A percentile compares a stretch with the other conserved stretches of the same genome.
These are phyloP conservation scores for Aspergillus clavatus DNA, from an alignment of 2,329 filamentous ascomycete species.

Conservation along the genomic window DNA sequence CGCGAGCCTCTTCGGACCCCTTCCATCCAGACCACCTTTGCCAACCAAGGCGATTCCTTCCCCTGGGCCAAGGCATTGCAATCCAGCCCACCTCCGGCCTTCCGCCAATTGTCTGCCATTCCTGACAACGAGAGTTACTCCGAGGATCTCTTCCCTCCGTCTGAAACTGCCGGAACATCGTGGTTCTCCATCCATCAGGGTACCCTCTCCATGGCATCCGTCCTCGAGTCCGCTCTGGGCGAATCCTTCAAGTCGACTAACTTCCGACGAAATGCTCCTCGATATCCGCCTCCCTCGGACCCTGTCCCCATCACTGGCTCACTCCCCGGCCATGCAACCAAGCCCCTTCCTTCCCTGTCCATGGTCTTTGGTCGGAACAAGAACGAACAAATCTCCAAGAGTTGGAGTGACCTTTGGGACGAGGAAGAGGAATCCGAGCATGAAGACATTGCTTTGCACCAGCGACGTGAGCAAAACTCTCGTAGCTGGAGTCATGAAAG, in stretches of 20 bases:
- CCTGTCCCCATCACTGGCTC: slow-evolving; percentile 75
- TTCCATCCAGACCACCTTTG: slow-evolving; percentile 80
- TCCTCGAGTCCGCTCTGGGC: slow-evolving; percentile 76
- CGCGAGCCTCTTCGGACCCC: slow-evolving; percentile 93
- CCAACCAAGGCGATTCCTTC: slow-evolving; percentile 74
- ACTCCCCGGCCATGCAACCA: slow-evolving; percentile 59
- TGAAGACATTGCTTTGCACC: slow-evolving; percentile 56
- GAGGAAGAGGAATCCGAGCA: slow-evolving; percentile 71
- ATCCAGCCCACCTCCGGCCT: slow-evolving; percentile 62
- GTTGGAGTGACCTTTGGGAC: slow-evolving; percentile 98
- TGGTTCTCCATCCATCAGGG: slow-evolving; percentile 75
- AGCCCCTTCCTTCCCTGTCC: slow-evolving; percentile 65
- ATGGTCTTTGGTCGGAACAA: slow-evolving; percentile 70
- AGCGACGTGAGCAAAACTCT: slow-evolving; percentile 59
- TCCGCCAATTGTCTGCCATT: slow-evolving; percentile 82
- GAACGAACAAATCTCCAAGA: slow-evolving; percentile 82
- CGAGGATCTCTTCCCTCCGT: slow-evolving; percentile 80
- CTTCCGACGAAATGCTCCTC: slow-evolving; percentile 42
- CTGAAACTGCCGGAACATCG: slow-evolving; percentile 58
- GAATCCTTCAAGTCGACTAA: slow-evolving; percentile 73
- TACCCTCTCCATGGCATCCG: slow-evolving; percentile 77
- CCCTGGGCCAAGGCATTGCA: slow-evolving; percentile 92
- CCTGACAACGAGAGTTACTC: slow-evolving; percentile 71
- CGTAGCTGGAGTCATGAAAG: slow-evolving; percentile 76
- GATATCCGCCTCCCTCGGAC: slow-evolving; percentile 48